Percentiles rank a stretch among this genome's conserved stretches.
Evolutionary conservation across 108 stramenopile genomes (phyloP).

Genomic region (Asterionellopsis glacialis): DNA sequence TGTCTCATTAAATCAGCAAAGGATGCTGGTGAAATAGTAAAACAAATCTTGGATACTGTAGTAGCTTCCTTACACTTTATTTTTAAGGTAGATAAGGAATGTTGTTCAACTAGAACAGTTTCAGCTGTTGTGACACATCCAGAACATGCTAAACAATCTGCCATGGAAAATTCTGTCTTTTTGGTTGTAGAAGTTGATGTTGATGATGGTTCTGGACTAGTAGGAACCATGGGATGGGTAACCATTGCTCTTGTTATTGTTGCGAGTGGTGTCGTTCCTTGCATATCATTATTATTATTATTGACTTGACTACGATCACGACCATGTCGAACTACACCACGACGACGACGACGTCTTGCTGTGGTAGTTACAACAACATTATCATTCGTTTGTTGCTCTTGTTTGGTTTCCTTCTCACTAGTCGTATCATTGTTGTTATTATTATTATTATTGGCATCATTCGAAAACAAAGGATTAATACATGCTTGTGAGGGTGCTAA

Average conservation of each 20-base stretch:
- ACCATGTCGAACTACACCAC: too few species aligned
- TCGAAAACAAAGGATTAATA: constrained; percentile 80
- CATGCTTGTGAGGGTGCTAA: constrained; percentile 86
- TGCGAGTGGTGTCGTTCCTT: too few species aligned
- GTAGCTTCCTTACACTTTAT: constrained; percentile 14
- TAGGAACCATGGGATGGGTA: too few species aligned
- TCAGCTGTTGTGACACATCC: constrained; percentile 99
- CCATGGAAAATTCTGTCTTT: constrained; percentile 69
- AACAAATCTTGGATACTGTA: constrained; percentile 17
- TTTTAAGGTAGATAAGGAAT: constrained; percentile 57
- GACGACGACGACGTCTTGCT: background rate
- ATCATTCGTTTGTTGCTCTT: too few species aligned
- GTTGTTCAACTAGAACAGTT: constrained; percentile 92
- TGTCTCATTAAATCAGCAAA: constrained; percentile 74
- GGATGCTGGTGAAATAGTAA: constrained; percentile 71
- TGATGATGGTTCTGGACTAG: too few species aligned
- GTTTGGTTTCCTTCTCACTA: background rate
- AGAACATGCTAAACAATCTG: constrained; percentile 97
- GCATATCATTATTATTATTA: background rate
- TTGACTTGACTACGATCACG: too few species aligned
- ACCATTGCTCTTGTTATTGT: too few species aligned
- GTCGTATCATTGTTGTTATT: background rate
- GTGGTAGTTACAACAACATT: background rate
- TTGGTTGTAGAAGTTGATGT: constrained; percentile 4
- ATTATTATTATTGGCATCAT: constrained; percentile 15